Evolutionary conservation across 2,329 filamentous ascomycete genomes (phyloP).

Genomic region (Sclerotinia minor): DNA sequence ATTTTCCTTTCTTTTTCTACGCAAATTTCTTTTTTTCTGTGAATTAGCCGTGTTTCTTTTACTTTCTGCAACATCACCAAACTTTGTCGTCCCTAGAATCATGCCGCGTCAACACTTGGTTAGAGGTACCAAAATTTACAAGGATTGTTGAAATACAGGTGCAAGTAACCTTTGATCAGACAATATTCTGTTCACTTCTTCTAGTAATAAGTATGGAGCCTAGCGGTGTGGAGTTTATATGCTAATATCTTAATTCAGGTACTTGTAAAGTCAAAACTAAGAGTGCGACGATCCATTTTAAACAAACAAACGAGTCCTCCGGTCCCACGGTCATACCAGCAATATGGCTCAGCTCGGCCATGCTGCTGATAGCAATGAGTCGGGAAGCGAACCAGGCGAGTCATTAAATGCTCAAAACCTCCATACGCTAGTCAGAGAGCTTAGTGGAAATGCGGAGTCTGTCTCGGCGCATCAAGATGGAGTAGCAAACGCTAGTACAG

Average conservation of each 20-base stretch:
- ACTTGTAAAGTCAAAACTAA: neutral
- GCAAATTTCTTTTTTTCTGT: conserved; percentile 6
- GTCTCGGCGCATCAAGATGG: conserved; percentile 34
- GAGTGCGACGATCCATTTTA: neutral
- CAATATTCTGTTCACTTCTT: neutral
- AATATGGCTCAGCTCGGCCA: neutral
- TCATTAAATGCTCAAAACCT: neutral
- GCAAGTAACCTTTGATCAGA: neutral
- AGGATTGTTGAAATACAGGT: neutral
- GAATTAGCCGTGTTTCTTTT: neutral
- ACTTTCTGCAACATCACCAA: neutral
- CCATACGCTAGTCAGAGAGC: conserved; percentile 27
- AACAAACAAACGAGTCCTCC: neutral
- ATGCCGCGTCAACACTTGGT: conserved; percentile 2
- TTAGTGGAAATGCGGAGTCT: conserved; percentile 29
- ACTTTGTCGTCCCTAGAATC: neutral
- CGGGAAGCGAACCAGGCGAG: conserved; percentile 24
- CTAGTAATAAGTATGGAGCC: neutral
- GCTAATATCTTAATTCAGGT: neutral
- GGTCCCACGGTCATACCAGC: neutral
- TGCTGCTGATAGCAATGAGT: conserved; percentile 31
- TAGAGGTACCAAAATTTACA: neutral
- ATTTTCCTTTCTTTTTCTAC: neutral
- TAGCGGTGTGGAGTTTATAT: neutral
- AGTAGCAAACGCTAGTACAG: conserved; percentile 15